These are phyloP conservation scores for Filosporella fistucella DNA, from an alignment of 495 filamentous ascomycete species.

Conservation along the genomic window DNA sequence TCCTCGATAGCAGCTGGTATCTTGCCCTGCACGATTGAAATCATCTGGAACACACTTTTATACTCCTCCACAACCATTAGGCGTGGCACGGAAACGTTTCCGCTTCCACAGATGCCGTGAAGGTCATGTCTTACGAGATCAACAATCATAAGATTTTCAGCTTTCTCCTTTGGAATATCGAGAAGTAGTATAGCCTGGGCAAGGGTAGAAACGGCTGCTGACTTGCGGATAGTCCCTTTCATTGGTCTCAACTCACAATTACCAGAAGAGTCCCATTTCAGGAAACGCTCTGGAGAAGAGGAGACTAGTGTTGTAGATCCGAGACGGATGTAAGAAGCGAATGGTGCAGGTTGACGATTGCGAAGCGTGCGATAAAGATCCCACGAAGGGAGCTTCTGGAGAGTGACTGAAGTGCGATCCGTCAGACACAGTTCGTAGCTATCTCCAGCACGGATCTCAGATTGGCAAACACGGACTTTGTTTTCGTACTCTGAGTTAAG, in stretches of 20 bases:
- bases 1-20: slow-evolving; percentile 31
- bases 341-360: slow-evolving; percentile 75
- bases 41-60: slow-evolving; percentile 82
- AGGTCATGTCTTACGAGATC: slow-evolving; percentile 92
- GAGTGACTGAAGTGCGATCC: slow-evolving; percentile 57
- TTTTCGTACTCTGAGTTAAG: slow-evolving; percentile 51
- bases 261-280: slow-evolving; percentile 53
- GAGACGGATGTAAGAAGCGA: slow-evolving; percentile 77
- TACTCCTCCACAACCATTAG: slow-evolving; percentile 88
- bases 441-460: slow-evolving; percentile 68
- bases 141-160: slow-evolving; percentile 98
- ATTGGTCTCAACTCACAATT: slow-evolving; percentile 73
- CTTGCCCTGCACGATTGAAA: slow-evolving; percentile 77
- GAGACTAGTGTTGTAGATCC: slow-evolving; percentile 65
- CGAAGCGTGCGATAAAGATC: slow-evolving; percentile 67
- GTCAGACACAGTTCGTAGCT: slow-evolving; percentile 95
- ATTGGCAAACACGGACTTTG: slow-evolving; percentile 66
- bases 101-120: slow-evolving; percentile 70
- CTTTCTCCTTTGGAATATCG: slow-evolving; percentile 78
- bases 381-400: slow-evolving; percentile 45
- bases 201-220: slow-evolving; percentile 47
- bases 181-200: slow-evolving; percentile 65
- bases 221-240: slow-evolving; percentile 89
- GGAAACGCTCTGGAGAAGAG: slow-evolving; percentile 90
- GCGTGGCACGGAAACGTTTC: slow-evolving; percentile 58